phyloP scores from a whole-genome alignment of 495 filamentous ascomycete genomes.

The Penicillium soppii region DNA sequence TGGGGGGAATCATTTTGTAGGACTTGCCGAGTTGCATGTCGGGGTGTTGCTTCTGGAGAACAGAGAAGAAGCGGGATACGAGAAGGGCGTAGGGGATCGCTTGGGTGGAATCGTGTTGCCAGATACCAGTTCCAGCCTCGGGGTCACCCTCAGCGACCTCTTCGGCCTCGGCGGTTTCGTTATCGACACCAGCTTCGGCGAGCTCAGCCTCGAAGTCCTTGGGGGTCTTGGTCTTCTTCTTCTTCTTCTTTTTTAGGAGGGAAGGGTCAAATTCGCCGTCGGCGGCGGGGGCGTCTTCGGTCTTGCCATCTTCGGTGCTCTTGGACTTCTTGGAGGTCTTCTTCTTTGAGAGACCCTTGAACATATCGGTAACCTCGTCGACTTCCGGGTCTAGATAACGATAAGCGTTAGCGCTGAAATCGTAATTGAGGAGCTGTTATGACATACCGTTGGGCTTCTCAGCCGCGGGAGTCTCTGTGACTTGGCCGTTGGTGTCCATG shows the following conservation, averaged over 20 bases:
- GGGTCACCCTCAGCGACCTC: slow-evolving; percentile 69
- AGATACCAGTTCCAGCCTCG: slow-evolving; percentile 90
- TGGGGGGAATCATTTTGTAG: slow-evolving; percentile 99
- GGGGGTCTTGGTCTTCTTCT: slow-evolving; percentile 69
- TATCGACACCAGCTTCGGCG: slow-evolving; percentile 67
- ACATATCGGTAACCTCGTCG: slow-evolving; percentile 70
- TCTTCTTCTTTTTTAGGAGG: slow-evolving; percentile 93
- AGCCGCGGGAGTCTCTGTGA: slow-evolving; percentile 65
- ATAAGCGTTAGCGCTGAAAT: slow-evolving; percentile 9
- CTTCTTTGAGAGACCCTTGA: slow-evolving; percentile 88
- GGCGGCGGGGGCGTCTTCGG: slow-evolving; percentile 57
- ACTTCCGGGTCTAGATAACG: slow-evolving; percentile 58
- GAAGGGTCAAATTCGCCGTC: slow-evolving; percentile 72
- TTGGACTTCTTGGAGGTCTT: slow-evolving; percentile 67
- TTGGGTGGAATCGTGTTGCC: slow-evolving; percentile 75
- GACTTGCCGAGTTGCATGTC: slow-evolving; percentile 85
- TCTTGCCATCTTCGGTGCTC: slow-evolving; percentile 53
- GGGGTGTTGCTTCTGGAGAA: slow-evolving; percentile 89
- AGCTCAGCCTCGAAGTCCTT: slow-evolving; percentile 81
- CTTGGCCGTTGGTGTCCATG: slow-evolving; percentile 79
- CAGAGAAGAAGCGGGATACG: slow-evolving; percentile 57
- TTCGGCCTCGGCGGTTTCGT: slow-evolving; percentile 47
- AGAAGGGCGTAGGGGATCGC: slow-evolving; percentile 48
- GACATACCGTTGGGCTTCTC: slow-evolving; percentile 54
- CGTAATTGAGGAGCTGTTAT: slow-evolving; percentile 5